phyloP scores from a whole-genome alignment of 306 rosid species.

The Cicer arietinum region DNA sequence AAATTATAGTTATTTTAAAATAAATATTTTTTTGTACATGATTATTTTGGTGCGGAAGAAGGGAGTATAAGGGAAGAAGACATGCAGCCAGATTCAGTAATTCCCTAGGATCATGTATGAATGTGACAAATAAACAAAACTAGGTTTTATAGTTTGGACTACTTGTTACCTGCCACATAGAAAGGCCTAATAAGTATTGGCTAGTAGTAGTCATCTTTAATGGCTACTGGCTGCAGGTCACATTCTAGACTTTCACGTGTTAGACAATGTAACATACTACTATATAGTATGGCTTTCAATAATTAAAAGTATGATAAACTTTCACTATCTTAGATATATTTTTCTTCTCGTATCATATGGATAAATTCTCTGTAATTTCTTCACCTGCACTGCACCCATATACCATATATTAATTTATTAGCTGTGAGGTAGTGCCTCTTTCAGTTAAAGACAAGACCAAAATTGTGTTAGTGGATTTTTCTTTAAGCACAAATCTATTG shows the following conservation, averaged over 20 bases:
- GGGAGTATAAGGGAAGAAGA: not conserved
- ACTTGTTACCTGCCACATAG: slow-evolving; percentile 2
- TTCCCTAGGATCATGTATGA: not conserved
- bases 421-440: slow-evolving; percentile 32
- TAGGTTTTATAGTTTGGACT: not conserved
- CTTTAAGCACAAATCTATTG: slow-evolving; percentile 24
- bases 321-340: slow-evolving; percentile 25
- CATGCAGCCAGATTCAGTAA: not conserved
- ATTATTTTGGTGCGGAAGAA: too few relatives aligned
- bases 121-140: not conserved
- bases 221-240: slow-evolving; percentile 17
- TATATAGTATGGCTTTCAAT: not conserved
- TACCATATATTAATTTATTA: slow-evolving; percentile 25
- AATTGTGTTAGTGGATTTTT: slow-evolving; percentile 8
- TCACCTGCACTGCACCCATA: slow-evolving; percentile 27
- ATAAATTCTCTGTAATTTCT: slow-evolving; percentile 23
- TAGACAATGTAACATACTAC: slow-evolving; percentile 7
- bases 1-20: too few relatives aligned
- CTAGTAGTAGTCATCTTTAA: slow-evolving; percentile 19
- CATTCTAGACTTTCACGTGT: slow-evolving; percentile 38
- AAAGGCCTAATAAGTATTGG: not conserved
- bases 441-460: slow-evolving; percentile 19
- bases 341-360: not conserved
- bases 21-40: too few relatives aligned
- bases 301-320: slow-evolving; percentile 20